Base-by-base conservation (phyloP, 2,329 filamentous ascomycete species). In the Sphaerulina musiva region DNA sequence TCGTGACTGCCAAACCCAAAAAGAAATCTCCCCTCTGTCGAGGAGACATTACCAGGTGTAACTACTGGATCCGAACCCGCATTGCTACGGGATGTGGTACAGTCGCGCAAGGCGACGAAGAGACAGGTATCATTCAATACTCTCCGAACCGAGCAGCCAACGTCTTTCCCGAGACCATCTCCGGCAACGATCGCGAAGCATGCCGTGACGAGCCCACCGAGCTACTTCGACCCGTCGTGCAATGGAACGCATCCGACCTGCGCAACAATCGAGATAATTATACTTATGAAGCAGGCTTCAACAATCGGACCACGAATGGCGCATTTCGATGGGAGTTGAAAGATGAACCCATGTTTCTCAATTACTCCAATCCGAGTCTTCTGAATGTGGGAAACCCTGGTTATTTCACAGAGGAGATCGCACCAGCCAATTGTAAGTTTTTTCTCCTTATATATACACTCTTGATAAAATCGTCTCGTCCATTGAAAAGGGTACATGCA, bases 51-150 rank as follows among this genome's bases (percentile, higher is more conserved):
- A 36, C n/a, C 8, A 42, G 50, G 3, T 62, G 62, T 43, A 58
- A 64, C 31, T 67, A 65, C 55, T 68, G 65, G 64, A 63, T 67
- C 23, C 61, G 65, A 8, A 63, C 62, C 2, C 53, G 59, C 10
- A 57, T 63, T 11, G 57, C 55, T 12, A 54, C 12, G 6, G 63
- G 62, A 46, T 67, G 66, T 50, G 67, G 69, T 3, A 60, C 62
- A 11, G 62, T 70, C 12, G 55, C 49, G 38, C 62, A 65, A 59
- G 60, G 61, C 41, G 58, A 51, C 47, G 62, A 62, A 46, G 61
- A 55, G 40, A 64, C 57, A 1, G 64, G 62, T 10, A 62, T 66
- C 23, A 55, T 66, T 29, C 59, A 54, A 14, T 66, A 66, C 51
- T 57, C 60, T 29, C 17, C 54, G 4, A 46, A 41, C 31, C 55